Conservation (phyloP, 495 filamentous ascomycete species). For the Copromyces sp. region DNA sequence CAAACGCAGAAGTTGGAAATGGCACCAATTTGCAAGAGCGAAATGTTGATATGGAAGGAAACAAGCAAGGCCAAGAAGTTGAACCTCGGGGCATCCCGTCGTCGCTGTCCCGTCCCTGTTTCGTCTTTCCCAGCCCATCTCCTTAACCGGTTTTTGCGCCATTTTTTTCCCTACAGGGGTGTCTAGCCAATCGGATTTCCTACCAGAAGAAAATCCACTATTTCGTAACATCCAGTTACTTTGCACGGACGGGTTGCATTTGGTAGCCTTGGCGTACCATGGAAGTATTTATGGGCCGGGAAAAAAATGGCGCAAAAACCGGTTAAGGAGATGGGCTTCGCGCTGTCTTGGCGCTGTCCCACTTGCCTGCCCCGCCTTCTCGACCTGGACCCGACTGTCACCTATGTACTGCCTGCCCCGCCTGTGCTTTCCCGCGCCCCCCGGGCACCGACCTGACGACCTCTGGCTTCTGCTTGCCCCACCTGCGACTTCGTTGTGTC, state of each 20-base stretch:
- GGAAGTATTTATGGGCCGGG: too few relatives aligned
- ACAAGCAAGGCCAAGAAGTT: neutral
- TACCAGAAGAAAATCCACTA: too few relatives aligned
- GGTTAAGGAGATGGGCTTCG: too few relatives aligned
- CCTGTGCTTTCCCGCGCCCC: neutral
- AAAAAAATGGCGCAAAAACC: too few relatives aligned
- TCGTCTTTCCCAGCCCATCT: neutral
- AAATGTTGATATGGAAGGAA: neutral
- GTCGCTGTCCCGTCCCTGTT: neutral
- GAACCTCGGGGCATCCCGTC: neutral
- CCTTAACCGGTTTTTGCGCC: too few relatives aligned
- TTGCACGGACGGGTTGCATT: too few relatives aligned
- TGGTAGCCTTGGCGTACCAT: too few relatives aligned
- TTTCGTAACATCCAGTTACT: too few relatives aligned
- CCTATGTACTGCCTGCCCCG: neutral
- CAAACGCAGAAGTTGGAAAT: neutral
- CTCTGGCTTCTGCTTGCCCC: neutral
- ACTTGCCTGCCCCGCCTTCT: neutral
- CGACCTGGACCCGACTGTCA: too few relatives aligned
- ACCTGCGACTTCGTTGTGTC: neutral
- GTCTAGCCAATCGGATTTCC: too few relatives aligned
- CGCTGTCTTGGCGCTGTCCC: neutral
- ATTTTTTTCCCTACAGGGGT: too few relatives aligned
- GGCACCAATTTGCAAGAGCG: neutral
- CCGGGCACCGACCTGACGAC: neutral